Evolutionary conservation across 2,329 filamentous ascomycete genomes (phyloP), one percentile per base, ranked within the genome.

Genomic region (Neonectria sp.): DNA sequence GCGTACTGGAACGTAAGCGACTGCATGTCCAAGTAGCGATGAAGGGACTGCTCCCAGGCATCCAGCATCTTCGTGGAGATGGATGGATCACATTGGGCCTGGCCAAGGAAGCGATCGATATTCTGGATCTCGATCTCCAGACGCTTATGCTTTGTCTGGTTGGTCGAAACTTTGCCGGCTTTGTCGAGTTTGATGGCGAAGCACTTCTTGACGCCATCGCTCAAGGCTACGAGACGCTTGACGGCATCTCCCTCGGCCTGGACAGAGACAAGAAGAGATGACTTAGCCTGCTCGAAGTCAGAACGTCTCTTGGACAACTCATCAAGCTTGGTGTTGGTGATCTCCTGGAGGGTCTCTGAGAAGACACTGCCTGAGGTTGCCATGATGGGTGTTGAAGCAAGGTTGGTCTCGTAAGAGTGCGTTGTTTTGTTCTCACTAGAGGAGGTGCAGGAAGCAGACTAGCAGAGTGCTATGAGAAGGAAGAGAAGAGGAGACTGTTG

Each of bases 1-100:
- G 84, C 83, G 52, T 83, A 85, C 58, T 81, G 73, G 60, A 82
- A 84, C 68, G 81, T 83, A 17, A 81, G 78, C 7, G 82, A 82
- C 58, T 84, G 81, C 43, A 76, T 79, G 24, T 83, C 73, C 13
- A 86, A 74, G 43, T 83, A 78, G 3, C 75, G 74, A n/a, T 81
- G 71, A 11, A 85, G 74, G 1, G 77, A 77, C 25, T 73, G 61
- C 59, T 83, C 79, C 79, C 80, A 84, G 1, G 71, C 64, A 3
- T 68, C 58, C 35, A 84, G 43, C 61, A 79, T 77, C 52, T 73
- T 74, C 1, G 57, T 15, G 0, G 83, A 83, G 5, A 85, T 68
- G 1, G 82, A 84, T 0, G 83, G 80, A 52, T 85, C 83, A 57
- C 79, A 80, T 8, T 73, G 78, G 12, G 79, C 80, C 68, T 85